Evolutionary conservation across 345 rosid genomes (phyloP).

Genomic region (Dimocarpus longan): DNA sequence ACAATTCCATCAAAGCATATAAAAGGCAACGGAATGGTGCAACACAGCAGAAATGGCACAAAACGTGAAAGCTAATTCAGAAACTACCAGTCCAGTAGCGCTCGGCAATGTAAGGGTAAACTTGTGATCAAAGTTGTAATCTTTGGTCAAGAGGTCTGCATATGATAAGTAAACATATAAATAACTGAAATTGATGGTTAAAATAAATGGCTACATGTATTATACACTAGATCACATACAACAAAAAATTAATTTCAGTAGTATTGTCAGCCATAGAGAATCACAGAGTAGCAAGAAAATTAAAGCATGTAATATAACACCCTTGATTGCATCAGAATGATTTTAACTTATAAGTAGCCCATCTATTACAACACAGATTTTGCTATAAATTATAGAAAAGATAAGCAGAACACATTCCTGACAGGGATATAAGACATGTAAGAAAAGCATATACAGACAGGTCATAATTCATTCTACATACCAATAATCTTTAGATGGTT

Average conservation of each 20-base stretch:
- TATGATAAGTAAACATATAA: conserved; percentile 15
- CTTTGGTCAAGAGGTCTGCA: conserved; percentile 78
- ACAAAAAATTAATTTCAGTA: background rate
- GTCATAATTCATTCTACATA: background rate
- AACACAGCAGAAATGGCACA: background rate
- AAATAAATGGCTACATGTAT: background rate
- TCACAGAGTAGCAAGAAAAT: background rate
- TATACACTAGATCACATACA: background rate
- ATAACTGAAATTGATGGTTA: conserved; percentile 4
- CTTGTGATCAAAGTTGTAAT: conserved; percentile 76
- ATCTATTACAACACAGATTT: background rate
- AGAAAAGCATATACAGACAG: background rate
- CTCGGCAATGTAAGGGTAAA: conserved; percentile 59
- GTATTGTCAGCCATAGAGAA: background rate
- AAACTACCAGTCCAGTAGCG: conserved; percentile 62
- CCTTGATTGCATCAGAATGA: background rate
- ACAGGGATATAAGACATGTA: background rate
- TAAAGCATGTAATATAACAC: background rate
- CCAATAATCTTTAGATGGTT: background rate
- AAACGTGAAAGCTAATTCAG: conserved; percentile 15
- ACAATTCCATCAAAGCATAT: background rate
- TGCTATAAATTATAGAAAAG: background rate
- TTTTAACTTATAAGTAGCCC: background rate
- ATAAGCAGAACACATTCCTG: background rate
- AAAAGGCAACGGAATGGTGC: background rate